Base-by-base conservation (phyloP, 768 basidiomycete genomes). In the Boletus tylopilopsis region DNA sequence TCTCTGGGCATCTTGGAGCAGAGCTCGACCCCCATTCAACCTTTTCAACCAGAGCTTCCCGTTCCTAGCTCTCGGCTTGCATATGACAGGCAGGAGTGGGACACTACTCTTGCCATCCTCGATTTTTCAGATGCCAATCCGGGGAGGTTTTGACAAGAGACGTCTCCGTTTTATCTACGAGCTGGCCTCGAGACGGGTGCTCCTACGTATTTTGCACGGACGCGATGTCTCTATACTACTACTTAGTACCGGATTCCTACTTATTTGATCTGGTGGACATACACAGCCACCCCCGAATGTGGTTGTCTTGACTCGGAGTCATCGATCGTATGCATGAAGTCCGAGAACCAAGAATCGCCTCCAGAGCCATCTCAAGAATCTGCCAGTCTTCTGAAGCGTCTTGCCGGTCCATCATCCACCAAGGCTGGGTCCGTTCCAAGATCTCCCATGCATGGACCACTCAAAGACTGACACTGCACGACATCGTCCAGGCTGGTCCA, bases 361-460 rank as follows among this genome's bases (percentile, higher is more conserved):
- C 68, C 67, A 13, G 57, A 68, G 43, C 54, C 68, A 10, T 84
- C 85, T 47, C 84, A 83, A 66, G 79, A 83, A 57, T 73, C 83
- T 8, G 77, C 78, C 35, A 89, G 84, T 64, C 79, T 93, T 33
- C 71, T 91, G 23, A 82, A 79, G 53, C 81, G 90, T 38, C 79
- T 95, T 36, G 93, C 92, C 13, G 93, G 93, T 16, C 90, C 90
- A 11, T 93, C 90, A 4, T 87, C 87, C 5, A 85, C 80, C 38
- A 95, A 95, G 76, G 91, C 92, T 39, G 92, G 92, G 85, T 88
- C 63, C 60, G 81, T 71, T 47, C 6, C 23, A 18, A 38, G 22
- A 37, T 34, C 15, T 22, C 24, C 47, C 45, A 35, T 22, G 32
- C 47, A 18, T 16, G 9, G 13, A 27, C 23, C 23, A 23, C 12